These are phyloP conservation scores for Colletotrichum cereale DNA, from an alignment of 2,329 filamentous ascomycete species.

Conservation along the genomic window DNA sequence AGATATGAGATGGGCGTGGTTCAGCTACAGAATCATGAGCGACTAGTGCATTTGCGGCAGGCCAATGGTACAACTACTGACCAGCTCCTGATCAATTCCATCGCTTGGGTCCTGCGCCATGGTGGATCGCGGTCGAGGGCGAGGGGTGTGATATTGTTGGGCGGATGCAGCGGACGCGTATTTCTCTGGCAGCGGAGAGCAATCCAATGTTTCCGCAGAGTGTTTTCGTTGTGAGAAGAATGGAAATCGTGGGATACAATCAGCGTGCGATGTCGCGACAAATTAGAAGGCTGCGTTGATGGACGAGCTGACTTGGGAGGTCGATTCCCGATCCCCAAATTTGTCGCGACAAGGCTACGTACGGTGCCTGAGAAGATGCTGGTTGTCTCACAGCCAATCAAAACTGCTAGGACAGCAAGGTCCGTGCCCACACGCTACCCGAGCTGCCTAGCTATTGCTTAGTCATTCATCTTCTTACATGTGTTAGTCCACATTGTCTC, in stretches of 20 bases:
- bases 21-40: constrained; percentile 67
- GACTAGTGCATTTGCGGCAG: constrained; percentile 51
- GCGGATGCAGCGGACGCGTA: background rate
- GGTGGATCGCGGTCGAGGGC: constrained; percentile 22
- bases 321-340: constrained; percentile 39
- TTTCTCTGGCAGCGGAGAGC: background rate
- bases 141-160: background rate
- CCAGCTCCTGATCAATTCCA: constrained; percentile 40
- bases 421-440: constrained; percentile 5
- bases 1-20: constrained; percentile 91
- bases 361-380: constrained; percentile 36
- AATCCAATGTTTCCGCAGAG: background rate
- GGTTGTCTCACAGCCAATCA: constrained; percentile 23
- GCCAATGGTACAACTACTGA: constrained; percentile 12
- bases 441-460: background rate
- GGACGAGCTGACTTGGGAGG: constrained; percentile 13
- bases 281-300: constrained; percentile 20
- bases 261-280: constrained; percentile 6
- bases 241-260: background rate
- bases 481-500: background rate
- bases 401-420: background rate
- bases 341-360: constrained; percentile 43
- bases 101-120: constrained; percentile 42
- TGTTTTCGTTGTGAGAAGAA: background rate
- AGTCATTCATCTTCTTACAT: background rate